A percentile compares a stretch with the other conserved stretches of the same genome.
Conservation (phyloP, 1,139 yeast species). For the Blastobotrys proliferans region DNA sequence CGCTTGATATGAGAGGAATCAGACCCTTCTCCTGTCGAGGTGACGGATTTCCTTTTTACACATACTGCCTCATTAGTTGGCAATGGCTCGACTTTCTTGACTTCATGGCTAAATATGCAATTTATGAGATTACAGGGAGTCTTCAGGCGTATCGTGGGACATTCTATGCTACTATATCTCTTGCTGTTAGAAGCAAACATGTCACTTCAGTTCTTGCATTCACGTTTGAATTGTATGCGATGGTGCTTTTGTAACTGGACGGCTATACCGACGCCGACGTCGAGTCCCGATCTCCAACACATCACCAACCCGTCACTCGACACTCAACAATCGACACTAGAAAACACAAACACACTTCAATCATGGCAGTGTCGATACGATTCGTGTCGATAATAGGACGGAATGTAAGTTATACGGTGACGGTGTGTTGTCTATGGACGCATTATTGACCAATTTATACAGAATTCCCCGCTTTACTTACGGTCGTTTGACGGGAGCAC, state of each 20-base stretch:
- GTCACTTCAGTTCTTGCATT: background rate
- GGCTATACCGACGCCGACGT: too few relatives aligned
- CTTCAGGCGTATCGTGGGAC: slow-evolving; percentile 25
- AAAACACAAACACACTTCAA: background rate
- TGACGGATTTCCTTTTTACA: too few relatives aligned
- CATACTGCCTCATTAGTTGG: too few relatives aligned
- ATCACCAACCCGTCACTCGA: too few relatives aligned
- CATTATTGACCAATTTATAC: background rate
- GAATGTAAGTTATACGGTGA: slow-evolving; percentile 22
- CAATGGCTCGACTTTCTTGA: too few relatives aligned
- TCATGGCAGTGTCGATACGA: slow-evolving; percentile 27
- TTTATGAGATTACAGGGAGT: slow-evolving; percentile 25
- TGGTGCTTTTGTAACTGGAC: too few relatives aligned
- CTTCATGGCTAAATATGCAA: slow-evolving; percentile 31
- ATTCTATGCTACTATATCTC: slow-evolving; percentile 21
- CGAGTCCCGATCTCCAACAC: too few relatives aligned
- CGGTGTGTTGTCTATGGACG: background rate
- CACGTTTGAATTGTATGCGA: too few relatives aligned
- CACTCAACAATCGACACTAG: too few relatives aligned
- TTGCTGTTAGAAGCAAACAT: slow-evolving; percentile 10
- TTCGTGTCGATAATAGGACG: slow-evolving; percentile 32
- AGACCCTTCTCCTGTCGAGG: too few relatives aligned
- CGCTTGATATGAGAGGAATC: too few relatives aligned
- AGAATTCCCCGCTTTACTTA: slow-evolving; percentile 32
- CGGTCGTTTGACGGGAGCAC: slow-evolving; percentile 20